These are phyloP conservation scores for Geotrichum bryndzae DNA, from an alignment of 1,139 yeast species.

Conservation along the genomic window DNA sequence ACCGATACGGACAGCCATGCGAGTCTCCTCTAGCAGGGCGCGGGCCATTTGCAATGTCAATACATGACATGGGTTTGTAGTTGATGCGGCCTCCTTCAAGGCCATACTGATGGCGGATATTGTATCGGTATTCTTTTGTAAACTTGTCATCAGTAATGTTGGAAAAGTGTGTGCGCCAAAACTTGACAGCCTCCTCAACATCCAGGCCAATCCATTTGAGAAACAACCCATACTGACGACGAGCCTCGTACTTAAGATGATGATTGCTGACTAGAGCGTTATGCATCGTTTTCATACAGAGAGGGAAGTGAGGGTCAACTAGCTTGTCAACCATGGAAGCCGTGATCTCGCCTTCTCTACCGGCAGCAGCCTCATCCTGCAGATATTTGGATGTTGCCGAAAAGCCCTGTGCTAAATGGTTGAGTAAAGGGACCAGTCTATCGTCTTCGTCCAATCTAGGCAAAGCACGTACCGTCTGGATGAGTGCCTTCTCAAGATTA, in stretches of 20 bases:
- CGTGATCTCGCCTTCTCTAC: constrained; percentile 46
- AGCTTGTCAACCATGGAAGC: constrained; percentile 56
- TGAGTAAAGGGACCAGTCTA: constrained; percentile 73
- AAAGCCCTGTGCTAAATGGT: constrained; percentile 72
- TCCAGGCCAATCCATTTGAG: constrained; percentile 82
- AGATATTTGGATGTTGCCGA: constrained; percentile 24
- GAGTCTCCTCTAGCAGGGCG: constrained; percentile 64
- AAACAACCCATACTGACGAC: constrained; percentile 80
- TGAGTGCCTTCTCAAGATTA: constrained; percentile 48
- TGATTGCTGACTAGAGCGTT: constrained; percentile 51
- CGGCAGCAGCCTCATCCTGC: constrained; percentile 17
- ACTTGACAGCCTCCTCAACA: constrained; percentile 80
- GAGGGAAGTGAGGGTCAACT: constrained; percentile 63
- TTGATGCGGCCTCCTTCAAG: constrained; percentile 84
- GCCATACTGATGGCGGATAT: constrained; percentile 84
- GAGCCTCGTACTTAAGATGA: constrained; percentile 75
- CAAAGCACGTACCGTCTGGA: constrained; percentile 66
- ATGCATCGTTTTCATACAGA: constrained; percentile 73
- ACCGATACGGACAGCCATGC: constrained; percentile 94
- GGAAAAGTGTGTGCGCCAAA: constrained; percentile 76
- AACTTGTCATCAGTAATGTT: constrained; percentile 64
- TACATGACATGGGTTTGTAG: constrained; percentile 82
- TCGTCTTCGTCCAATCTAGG: constrained; percentile 92
- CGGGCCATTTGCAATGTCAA: constrained; percentile 65
- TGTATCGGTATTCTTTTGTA: constrained; percentile 81